phyloP scores from a whole-genome alignment of 75 land plant species.

The Cryptomeria japonica region DNA sequence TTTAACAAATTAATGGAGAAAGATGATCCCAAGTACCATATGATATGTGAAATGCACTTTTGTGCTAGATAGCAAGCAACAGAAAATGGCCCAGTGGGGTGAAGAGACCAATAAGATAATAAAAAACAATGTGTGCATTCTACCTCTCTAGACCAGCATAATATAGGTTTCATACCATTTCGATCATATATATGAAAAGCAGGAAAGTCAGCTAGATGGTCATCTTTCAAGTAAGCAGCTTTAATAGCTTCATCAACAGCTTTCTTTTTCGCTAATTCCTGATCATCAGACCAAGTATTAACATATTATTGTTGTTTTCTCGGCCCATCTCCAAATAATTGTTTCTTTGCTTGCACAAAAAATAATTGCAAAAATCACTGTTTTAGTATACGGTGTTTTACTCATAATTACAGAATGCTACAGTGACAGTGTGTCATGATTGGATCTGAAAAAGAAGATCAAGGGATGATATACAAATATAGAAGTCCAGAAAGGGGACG shows the following conservation, averaged over 20 bases:
- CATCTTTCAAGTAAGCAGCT: conserved; percentile 57
- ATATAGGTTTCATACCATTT: conserved; percentile 48
- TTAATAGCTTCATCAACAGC: conserved; percentile 61
- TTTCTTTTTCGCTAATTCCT: conserved; percentile 80
- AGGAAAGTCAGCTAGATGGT: conserved; percentile 65
- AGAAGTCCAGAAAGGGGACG: background rate
- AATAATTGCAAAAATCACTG: background rate
- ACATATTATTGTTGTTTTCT: background rate
- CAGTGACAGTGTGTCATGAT: background rate
- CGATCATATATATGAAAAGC: conserved; percentile 59
- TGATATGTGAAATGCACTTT: background rate
- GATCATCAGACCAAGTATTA: background rate
- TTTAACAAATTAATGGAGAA: background rate
- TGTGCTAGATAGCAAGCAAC: background rate
- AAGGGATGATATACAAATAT: background rate
- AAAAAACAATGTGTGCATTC: background rate
- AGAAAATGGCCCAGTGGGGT: background rate
- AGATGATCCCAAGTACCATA: conserved; percentile 6
- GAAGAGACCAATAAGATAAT: background rate
- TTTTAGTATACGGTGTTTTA: background rate
- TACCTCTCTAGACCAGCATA: background rate
- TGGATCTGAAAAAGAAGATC: background rate
- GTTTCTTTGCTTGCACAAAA: background rate
- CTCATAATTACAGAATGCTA: background rate
- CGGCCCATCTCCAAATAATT: background rate